These are phyloP conservation scores for Teratosphaeria nubilosa DNA, from an alignment of 2,329 filamentous ascomycete genomes.

Conservation along the genomic window DNA sequence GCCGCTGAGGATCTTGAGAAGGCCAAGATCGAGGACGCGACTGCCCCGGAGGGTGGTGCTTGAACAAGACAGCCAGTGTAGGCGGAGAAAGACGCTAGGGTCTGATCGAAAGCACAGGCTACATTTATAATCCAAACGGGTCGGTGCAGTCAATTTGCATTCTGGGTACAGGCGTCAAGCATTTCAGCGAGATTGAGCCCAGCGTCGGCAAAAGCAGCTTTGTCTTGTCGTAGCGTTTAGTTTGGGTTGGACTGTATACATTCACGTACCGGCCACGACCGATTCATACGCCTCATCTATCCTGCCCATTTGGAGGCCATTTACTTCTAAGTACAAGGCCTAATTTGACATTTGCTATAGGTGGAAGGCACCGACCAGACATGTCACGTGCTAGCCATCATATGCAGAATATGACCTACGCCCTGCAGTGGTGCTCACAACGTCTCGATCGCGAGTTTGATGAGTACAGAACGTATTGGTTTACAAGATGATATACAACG, in stretches of 20 bases:
- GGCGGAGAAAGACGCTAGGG: neutral
- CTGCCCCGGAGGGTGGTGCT: constrained; percentile 6
- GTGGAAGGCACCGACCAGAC: neutral
- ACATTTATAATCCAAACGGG: neutral
- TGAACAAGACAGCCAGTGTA: neutral
- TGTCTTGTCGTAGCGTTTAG: neutral
- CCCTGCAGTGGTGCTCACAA: neutral
- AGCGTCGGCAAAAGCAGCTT: neutral
- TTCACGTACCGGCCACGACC: neutral
- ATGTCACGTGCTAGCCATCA: neutral
- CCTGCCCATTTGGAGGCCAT: neutral
- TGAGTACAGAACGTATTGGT: neutral
- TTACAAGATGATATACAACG: neutral
- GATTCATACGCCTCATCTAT: neutral
- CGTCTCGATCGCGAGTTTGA: neutral
- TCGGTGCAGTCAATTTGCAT: neutral
- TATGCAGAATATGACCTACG: neutral
- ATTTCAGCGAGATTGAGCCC: neutral
- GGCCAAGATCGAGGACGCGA: constrained; percentile 47
- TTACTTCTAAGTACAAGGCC: no score
- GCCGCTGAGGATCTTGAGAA: constrained; percentile 51
- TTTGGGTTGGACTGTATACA: neutral
- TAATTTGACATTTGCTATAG: neutral
- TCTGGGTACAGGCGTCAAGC: neutral
- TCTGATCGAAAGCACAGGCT: neutral